Evolutionary conservation across 1,139 yeast species (phyloP), one percentile per base, ranked within the genome.

Genomic region (Lizanozyma gosingica): DNA sequence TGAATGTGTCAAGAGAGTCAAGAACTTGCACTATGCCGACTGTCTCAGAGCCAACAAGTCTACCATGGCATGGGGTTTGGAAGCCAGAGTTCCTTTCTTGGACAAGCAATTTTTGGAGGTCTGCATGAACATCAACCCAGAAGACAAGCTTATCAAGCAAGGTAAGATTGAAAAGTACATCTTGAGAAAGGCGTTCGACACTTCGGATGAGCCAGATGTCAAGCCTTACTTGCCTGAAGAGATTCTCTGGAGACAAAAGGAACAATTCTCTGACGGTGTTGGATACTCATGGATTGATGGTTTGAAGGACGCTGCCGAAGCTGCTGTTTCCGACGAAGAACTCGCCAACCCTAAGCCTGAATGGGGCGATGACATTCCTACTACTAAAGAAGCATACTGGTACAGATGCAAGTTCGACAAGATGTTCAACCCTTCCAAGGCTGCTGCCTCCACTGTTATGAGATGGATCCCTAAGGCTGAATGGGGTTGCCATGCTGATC

Each of bases 391-490:
- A 73, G 98, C 98, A 41, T 92, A 87, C 80, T 92, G 96, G 95
- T 92, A 92, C 78, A 81, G 99, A 75, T 75, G 83, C 60, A 85
- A 88, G 76, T 92, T 92, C 59, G 98, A 94, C 64, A 94, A 85
- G 55, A 68, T 87, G 55, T 92, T 88, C 82, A 56, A 60, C 43
- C 82, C 87, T 44, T 79, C 83, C 54, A 76, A 80, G 62, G 92
- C 95, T 53, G 98, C 95, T 53, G 97, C 97, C 47, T 69, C 80
- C 38, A 92, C 98, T 17, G 98, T 92, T 46, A 88, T 86, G 96
- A 83, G 98, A 76, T 92, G 99, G 99, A 71, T 92, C 65, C 99
- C 99, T 62, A 92, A 94, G 77, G 97, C 97, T 49, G 98, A 92
- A 66, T 92, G 99, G 99, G 98, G 98, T 48, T 92, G 98, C 70